Conservation (phyloP, 805 yeast genomes). For the Candida jianshihensis region DNA sequence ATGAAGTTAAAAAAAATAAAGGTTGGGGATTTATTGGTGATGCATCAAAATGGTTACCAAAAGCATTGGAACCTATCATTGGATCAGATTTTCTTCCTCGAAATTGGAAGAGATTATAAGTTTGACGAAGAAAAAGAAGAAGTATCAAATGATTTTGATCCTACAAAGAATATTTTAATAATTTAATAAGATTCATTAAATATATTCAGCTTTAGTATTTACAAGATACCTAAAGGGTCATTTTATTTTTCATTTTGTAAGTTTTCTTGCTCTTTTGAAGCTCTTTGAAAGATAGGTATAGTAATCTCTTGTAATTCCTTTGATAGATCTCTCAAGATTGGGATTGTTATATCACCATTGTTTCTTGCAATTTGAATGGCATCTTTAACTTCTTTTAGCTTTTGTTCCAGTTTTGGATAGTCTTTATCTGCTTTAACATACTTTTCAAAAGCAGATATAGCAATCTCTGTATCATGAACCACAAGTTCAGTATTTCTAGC, state of each 20-base stretch:
- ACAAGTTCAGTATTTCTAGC: conserved; percentile 74
- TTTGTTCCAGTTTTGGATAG: conserved; percentile 37
- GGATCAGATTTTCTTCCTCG: conserved; percentile 25
- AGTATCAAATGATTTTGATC: background rate
- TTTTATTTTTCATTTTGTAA: conserved; percentile 1
- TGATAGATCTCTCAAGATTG: conserved; percentile 61
- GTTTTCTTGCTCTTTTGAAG: conserved; percentile 14
- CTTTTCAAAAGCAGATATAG: conserved; percentile 61
- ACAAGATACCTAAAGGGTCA: too few relatives aligned
- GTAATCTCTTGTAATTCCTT: conserved; percentile 72
- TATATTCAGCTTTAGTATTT: background rate
- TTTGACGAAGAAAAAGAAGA: too few relatives aligned
- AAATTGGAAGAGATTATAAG: conserved; percentile 17
- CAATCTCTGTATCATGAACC: conserved; percentile 83
- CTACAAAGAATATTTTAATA: background rate
- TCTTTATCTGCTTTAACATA: conserved; percentile 44
- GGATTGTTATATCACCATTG: conserved; percentile 50
- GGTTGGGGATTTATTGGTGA: conserved; percentile 77
- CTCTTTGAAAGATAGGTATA: conserved; percentile 61
- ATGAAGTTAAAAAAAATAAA: conserved; percentile 33
- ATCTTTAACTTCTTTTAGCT: conserved; percentile 52
- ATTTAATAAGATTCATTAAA: background rate
- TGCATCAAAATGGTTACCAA: conserved; percentile 64
- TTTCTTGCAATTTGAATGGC: conserved; percentile 58
- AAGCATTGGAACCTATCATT: conserved; percentile 50